These are phyloP conservation scores for Persicaria tinctoria DNA, from an alignment of 148 eudicot species.

Conservation along the genomic window DNA sequence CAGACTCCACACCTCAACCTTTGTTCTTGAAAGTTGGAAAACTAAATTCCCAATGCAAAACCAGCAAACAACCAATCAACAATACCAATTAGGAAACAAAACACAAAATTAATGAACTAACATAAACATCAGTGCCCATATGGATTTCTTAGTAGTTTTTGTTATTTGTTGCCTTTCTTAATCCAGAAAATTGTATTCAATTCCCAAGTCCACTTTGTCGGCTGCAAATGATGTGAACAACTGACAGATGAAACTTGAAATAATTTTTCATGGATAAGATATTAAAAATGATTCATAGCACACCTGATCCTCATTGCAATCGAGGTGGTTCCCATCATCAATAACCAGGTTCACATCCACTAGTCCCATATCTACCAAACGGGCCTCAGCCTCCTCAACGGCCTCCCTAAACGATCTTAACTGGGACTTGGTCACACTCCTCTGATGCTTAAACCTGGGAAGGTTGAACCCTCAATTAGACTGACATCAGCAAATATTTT, in stretches of 20 bases:
- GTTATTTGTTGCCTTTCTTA: background rate
- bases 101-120: background rate
- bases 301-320: background rate
- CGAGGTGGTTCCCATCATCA: constrained; percentile 17
- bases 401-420: constrained; percentile 71
- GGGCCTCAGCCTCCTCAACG: constrained; percentile 63
- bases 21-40: background rate
- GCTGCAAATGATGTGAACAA: background rate
- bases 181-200: background rate
- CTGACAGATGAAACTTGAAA: background rate
- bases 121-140: background rate
- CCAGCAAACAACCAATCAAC: background rate
- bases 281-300: background rate
- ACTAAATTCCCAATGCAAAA: background rate
- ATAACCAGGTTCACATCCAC: constrained; percentile 25
- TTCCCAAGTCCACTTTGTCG: background rate
- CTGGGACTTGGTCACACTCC: constrained; percentile 73
- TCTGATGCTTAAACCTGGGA: constrained; percentile 80
- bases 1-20: background rate
- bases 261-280: background rate
- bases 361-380: constrained; percentile 60
- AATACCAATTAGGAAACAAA: background rate
- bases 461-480: background rate
- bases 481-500: background rate
- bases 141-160: background rate